Evolutionary conservation across 2,329 filamentous ascomycete species (phyloP), one percentile per base, ranked within the genome.

Genomic region (Talaromyces sp.): DNA sequence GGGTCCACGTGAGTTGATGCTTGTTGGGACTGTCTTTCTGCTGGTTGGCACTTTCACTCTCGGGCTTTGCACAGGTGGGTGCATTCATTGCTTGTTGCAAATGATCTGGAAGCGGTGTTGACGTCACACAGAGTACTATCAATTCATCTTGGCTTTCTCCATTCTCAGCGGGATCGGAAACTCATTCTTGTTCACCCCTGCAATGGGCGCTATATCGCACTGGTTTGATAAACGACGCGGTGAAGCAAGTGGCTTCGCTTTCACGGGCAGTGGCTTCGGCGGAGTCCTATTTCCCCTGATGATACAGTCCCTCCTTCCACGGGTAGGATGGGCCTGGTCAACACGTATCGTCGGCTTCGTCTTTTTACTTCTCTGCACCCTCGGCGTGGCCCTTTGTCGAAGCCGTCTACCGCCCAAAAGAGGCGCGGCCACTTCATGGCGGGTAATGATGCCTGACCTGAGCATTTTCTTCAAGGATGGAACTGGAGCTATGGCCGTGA

Each of bases 141-240:
- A 76, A 21, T 71, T 76, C n/a, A 71, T 76, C 58, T 67, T 76
- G 6, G 72, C 70, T 1, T 75, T 77, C 56, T 70, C 72, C 7
- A 68, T 76, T 1, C 67, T 77, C 9, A 73, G 71, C 0, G 74
- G 74, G 2, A 62, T 76, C n/a, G 71, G 70, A 2, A 67, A 70
- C 1, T 71, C 68, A 46, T 65, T 68, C 0, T 66, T 76, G 7
- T 73, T 75, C 37, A 76, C 71, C 0, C 72, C 74, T 0, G 65
- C 70, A 1, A 56, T 77, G 5, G 65, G 72, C 7, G 66, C 65
- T 7, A 68, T 76, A 18, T 71, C 70, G 5, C 75, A 77, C 57
- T 76, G 73, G 72, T 76, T 76, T 56, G 66, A 71, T 18, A 31
- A 64, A 6, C 69, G 70, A 14, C 70, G 73, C 2, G 75, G 68